phyloP scores from a whole-genome alignment of 257 asterid species.

The Leonotis leonurus region DNA sequence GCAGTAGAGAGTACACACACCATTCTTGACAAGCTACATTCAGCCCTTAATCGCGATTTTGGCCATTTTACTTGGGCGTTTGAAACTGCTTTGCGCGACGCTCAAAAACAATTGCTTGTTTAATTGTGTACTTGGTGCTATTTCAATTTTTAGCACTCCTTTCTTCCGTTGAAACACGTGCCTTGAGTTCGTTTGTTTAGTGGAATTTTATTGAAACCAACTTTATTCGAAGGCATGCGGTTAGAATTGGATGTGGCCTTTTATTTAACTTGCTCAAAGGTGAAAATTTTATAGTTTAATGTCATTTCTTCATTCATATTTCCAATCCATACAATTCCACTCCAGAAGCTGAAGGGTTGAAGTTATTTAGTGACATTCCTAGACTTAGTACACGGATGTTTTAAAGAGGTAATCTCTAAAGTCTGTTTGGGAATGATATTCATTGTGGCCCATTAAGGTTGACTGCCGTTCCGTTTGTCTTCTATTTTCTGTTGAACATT shows the following conservation, averaged over 20 bases:
- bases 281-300: not conserved
- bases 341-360: not conserved
- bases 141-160: not conserved
- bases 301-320: not conserved
- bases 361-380: not conserved
- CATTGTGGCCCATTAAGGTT: not conserved
- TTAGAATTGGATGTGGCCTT: not conserved
- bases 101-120: no score
- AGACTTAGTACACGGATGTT: not conserved
- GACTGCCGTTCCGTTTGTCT: not conserved
- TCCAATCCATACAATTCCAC: no score
- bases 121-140: not conserved
- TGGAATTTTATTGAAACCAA: not conserved
- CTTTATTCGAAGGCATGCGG: not conserved
- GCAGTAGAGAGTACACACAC: no score
- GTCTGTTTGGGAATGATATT: constrained; percentile 4
- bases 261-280: not conserved
- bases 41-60: no score
- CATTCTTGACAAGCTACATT: no score
- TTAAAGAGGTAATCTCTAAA: not conserved
- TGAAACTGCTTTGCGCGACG: no score
- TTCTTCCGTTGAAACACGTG: not conserved
- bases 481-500: constrained; percentile 43
- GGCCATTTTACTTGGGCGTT: no score
- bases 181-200: no score